phyloP scores from a whole-genome alignment of 2,329 filamentous ascomycete species.

The Talaromyces funiculosus region DNA sequence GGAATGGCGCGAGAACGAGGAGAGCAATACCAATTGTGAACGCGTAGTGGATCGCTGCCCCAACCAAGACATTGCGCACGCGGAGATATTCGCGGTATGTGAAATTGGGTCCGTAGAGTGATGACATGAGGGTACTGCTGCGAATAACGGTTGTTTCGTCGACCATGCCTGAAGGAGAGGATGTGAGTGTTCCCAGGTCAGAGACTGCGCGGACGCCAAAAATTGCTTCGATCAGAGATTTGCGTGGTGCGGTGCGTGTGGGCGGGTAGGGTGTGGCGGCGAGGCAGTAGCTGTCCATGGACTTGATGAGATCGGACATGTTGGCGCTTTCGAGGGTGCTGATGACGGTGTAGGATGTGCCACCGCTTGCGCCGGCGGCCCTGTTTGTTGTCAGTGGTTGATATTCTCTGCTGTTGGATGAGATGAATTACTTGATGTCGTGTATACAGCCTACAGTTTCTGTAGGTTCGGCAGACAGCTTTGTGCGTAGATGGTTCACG shows the following conservation, averaged over 20 bases:
- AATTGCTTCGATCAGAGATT: slow-evolving; percentile 26
- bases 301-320: slow-evolving; percentile 41
- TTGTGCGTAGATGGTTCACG: slow-evolving; percentile 49
- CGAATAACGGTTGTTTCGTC: slow-evolving; percentile 56
- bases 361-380: slow-evolving; percentile 48
- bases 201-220: slow-evolving; percentile 50
- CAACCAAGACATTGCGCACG: slow-evolving; percentile 46
- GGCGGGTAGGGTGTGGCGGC: slow-evolving; percentile 40
- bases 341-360: slow-evolving; percentile 63
- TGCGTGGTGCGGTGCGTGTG: slow-evolving; percentile 27
- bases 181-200: slow-evolving; percentile 55
- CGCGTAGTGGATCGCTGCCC: slow-evolving; percentile 45
- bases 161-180: slow-evolving; percentile 46
- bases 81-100: slow-evolving; percentile 53
- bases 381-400: slow-evolving; percentile 19
- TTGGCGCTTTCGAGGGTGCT: slow-evolving; percentile 47
- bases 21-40: slow-evolving; percentile 43
- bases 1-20: slow-evolving; percentile 48
- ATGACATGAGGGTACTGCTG: slow-evolving; percentile 53
- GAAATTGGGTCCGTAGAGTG: slow-evolving; percentile 56
- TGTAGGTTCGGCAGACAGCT: slow-evolving; percentile 45
- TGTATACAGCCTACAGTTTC: slow-evolving; percentile 51
- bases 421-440: slow-evolving; percentile 47
- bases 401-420: neutral
- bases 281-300: slow-evolving; percentile 48